Evolutionary conservation across 2,329 filamentous ascomycete species (phyloP).

Genomic region (Reticulascus tulasneorum): DNA sequence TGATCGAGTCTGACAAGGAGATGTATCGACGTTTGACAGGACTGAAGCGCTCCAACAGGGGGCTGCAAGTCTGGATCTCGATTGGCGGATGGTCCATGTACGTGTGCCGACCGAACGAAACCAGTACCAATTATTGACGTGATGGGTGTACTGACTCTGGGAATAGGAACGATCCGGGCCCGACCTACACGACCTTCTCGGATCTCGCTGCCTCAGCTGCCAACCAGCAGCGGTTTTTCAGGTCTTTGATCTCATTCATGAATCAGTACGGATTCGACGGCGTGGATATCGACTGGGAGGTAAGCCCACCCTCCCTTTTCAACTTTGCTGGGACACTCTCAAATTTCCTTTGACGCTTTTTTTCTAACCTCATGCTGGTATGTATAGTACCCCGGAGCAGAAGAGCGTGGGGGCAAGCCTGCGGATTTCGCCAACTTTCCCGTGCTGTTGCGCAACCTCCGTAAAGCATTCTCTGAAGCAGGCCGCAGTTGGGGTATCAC

Average conservation of each 20-base stretch:
- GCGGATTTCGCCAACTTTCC: constrained; percentile 30
- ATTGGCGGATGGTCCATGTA: constrained; percentile 38
- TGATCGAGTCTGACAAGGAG: constrained; percentile 5
- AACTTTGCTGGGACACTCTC: too few species aligned
- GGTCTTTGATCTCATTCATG: constrained; percentile 33
- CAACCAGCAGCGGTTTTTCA: constrained; percentile 30
- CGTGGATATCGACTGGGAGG: constrained; percentile 42
- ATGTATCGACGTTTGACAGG: constrained; percentile 25
- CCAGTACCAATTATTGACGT: background rate
- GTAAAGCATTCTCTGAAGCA: constrained; percentile 6
- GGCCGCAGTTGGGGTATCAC: constrained; percentile 12
- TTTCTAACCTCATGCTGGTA: background rate
- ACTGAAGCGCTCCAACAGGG: constrained; percentile 22
- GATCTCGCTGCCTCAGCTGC: constrained; percentile 24
- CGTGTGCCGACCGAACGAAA: too few species aligned
- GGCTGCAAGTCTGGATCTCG: constrained; percentile 31
- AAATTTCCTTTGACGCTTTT: too few species aligned
- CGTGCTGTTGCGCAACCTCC: constrained; percentile 14
- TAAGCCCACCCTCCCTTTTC: constrained; percentile 17
- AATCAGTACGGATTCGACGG: constrained; percentile 37
- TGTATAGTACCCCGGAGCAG: constrained; percentile 25
- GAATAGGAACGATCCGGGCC: constrained; percentile 23
- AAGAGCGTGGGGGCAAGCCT: constrained; percentile 29
- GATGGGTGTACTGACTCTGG: background rate
- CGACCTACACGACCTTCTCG: constrained; percentile 19